Evolutionary conservation across 202 grass and related monocot species (phyloP).

Genomic region (Carex sylvatica): DNA sequence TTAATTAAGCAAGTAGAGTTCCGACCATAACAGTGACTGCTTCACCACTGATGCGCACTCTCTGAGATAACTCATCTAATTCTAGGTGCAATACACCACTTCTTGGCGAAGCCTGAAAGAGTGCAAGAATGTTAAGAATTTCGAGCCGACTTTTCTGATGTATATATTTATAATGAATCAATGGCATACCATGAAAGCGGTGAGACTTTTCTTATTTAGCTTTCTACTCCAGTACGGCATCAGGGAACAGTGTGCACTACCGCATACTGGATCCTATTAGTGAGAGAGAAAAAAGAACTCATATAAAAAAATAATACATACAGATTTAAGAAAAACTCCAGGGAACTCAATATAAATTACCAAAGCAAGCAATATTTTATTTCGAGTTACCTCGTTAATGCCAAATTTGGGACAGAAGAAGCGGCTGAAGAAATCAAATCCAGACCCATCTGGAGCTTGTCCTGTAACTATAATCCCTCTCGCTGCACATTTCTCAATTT

Average conservation of each 20-base stretch:
- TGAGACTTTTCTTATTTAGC: conserved; percentile 56
- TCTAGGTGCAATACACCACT: conserved; percentile 64
- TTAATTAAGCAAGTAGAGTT: conserved; percentile 39
- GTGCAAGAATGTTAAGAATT: not conserved
- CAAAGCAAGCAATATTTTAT: not conserved
- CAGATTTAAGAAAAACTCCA: not conserved
- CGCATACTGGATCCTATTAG: conserved; percentile 75
- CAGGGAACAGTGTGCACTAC: conserved; percentile 67
- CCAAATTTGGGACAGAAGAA: conserved; percentile 80
- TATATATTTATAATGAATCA: not conserved
- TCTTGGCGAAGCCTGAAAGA: conserved; percentile 61
- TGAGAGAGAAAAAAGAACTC: not conserved
- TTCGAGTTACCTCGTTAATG: conserved; percentile 55
- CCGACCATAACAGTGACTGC: conserved; percentile 65
- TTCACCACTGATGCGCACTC: conserved; percentile 68
- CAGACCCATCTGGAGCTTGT: conserved; percentile 54
- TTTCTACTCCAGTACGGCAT: conserved; percentile 74
- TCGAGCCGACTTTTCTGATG: not conserved
- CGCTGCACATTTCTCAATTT: conserved; percentile 50
- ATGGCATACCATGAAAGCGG: conserved; percentile 54
- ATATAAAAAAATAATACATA: not conserved
- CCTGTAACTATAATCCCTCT: conserved; percentile 61
- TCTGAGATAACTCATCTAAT: conserved; percentile 32
- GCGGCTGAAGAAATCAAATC: conserved; percentile 65
- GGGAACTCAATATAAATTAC: not conserved